Conservation (phyloP, 2,329 filamentous ascomycete genomes). For the Emmonsiellopsis sp. region DNA sequence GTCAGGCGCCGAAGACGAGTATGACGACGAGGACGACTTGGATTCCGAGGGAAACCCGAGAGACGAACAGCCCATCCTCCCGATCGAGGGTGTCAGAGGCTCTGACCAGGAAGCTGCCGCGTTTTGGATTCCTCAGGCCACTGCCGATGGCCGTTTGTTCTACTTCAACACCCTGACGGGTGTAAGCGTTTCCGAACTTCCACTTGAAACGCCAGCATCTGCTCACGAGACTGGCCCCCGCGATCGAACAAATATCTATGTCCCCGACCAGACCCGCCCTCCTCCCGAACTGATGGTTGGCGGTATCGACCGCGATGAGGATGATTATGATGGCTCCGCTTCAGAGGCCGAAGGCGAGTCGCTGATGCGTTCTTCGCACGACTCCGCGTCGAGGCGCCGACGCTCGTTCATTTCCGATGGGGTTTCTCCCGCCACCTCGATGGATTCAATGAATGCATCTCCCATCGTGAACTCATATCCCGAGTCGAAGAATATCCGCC, state of each 20-base stretch:
- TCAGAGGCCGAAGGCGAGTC: constrained; percentile 76
- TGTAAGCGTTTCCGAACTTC: constrained; percentile 90
- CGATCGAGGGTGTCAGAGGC: constrained; percentile 57
- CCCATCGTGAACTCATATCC: constrained; percentile 48
- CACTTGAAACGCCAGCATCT: constrained; percentile 78
- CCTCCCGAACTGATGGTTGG: constrained; percentile 86
- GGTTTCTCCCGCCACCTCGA: constrained; percentile 77
- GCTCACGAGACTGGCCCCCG: constrained; percentile 73
- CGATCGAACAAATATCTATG: constrained; percentile 77
- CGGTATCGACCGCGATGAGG: constrained; percentile 72
- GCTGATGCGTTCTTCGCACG: constrained; percentile 57
- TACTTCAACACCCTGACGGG: constrained; percentile 98
- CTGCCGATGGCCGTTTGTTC: constrained; percentile 81
- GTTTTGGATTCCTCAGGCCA: constrained; percentile 98
- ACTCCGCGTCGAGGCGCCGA: constrained; percentile 57
- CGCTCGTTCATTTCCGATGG: constrained; percentile 58
- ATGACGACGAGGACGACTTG: constrained; percentile 54
- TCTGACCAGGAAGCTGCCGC: constrained; percentile 74
- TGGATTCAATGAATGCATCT: constrained; percentile 78
- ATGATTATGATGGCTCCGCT: constrained; percentile 86
- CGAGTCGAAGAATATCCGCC: constrained; percentile 35
- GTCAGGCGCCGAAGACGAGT: constrained; percentile 49
- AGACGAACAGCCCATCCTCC: constrained; percentile 50
- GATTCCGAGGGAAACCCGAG: constrained; percentile 60
- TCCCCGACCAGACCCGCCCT: constrained; percentile 82